Base-by-base conservation (phyloP, 2,329 filamentous ascomycete species). In the Cercospora sp. region DNA sequence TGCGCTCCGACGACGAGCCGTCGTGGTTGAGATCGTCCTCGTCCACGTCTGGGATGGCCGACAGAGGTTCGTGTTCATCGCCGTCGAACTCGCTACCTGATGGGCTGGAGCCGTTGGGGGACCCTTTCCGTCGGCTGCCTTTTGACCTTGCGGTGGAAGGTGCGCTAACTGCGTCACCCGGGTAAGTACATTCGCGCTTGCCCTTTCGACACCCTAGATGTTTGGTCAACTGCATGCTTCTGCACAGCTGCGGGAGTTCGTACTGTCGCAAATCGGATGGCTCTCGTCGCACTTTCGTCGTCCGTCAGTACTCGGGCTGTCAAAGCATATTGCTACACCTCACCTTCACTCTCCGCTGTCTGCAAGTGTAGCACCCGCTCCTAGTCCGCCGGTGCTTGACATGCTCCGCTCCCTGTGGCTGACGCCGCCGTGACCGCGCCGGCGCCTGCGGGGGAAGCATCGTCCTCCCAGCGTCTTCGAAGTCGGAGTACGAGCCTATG, bases 371-470 rank as follows among this genome's bases (percentile, higher is more conserved):
- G 81, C 95, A 99, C 30, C 95, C 95, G 71, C 93, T 97, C 74
- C 95, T 87, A 53, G 95, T 98, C 73, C 95, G 89, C 70, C 94
- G 90, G 79, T 98, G 94, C 80, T 98, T 98, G 73, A 96, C 91
- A 76, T 91, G 90, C 70, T 96, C 91, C n/a, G 73, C 69, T 13
- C 77, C 74, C 40, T 69, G 69, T 10, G 71, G 66, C 51, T 74
- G 73, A 65, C 76, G 71, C 67, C 76, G 70, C 63, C 76, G 71
- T 45, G 75, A 73, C 43, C 75, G 72, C 60, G 66, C 66, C 24
- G 73, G 65, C 49, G 59, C 69, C 28, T 69, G 73, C 58, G 73
- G 72, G 45, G 76, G 72, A 5, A 73, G 68, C 66, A 75, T 72
- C 13, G 69, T 53, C 34, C 69, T 72, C 63, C 66, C 75, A 13